phyloP scores from a whole-genome alignment of 2,329 filamentous ascomycete genomes.

The Paramyrothecium sp. region DNA sequence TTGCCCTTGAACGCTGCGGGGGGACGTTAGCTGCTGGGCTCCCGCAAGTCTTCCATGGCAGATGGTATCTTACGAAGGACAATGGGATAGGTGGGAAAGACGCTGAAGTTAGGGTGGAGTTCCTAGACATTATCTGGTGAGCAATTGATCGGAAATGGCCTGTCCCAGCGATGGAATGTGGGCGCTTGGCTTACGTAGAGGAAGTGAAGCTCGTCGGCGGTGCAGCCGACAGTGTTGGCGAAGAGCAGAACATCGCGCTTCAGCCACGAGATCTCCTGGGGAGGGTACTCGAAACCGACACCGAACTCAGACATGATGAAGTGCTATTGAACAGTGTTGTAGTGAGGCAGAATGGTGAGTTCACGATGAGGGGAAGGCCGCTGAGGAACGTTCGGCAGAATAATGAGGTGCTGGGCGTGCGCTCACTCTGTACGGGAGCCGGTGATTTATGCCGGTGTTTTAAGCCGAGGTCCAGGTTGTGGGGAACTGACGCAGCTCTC shows the following conservation, averaged over 20 bases:
- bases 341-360: not conserved
- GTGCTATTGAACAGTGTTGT: not conserved
- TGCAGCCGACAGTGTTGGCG: conserved; percentile 83
- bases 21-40: conserved; percentile 6
- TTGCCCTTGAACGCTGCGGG: conserved; percentile 70
- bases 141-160: conserved; percentile 5
- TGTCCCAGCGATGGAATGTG: not conserved
- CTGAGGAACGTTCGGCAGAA: not conserved
- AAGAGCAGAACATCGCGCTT: conserved; percentile 89
- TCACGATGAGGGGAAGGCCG: not conserved
- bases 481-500: not conserved
- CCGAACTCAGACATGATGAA: conserved; percentile 45
- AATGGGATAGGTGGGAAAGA: conserved; percentile 86
- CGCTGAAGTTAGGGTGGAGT: conserved; percentile 79
- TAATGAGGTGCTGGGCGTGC: not conserved
- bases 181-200: conserved; percentile 72
- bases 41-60: not conserved
- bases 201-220: conserved; percentile 85
- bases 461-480: not conserved
- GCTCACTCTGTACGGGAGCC: too few relatives aligned
- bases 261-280: conserved; percentile 75
- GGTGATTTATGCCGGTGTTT: not conserved
- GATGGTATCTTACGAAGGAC: conserved; percentile 61
- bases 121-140: conserved; percentile 53
- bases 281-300: conserved; percentile 77